phyloP scores from a whole-genome alignment of 1,284 basidiomycete genomes.

The Sphagnurus paluster region DNA sequence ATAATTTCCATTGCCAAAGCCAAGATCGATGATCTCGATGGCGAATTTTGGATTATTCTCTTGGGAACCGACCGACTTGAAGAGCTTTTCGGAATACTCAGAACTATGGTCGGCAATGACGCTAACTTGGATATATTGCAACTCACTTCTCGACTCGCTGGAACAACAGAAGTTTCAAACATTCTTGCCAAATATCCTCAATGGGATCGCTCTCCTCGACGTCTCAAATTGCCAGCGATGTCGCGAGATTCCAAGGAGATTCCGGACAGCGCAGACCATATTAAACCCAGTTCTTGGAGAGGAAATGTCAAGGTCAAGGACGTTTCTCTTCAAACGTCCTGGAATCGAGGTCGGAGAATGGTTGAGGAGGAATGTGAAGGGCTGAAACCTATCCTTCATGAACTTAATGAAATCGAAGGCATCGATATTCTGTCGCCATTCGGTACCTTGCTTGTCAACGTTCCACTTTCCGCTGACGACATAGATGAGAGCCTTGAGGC shows the following conservation, averaged over 20 bases:
- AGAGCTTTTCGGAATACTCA: constrained; percentile 33
- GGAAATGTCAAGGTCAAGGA: constrained; percentile 25
- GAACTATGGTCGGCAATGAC: constrained; percentile 35
- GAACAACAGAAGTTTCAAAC: constrained; percentile 29
- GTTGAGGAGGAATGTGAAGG: constrained; percentile 18
- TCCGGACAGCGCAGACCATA: constrained; percentile 26
- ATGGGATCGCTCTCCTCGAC: constrained; percentile 33
- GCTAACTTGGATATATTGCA: constrained; percentile 33
- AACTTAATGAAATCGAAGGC: constrained; percentile 8
- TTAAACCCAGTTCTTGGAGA: constrained; percentile 29
- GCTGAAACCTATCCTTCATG: constrained; percentile 9
- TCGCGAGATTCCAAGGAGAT: constrained; percentile 17
- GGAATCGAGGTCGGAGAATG: constrained; percentile 24
- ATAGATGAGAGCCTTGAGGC: constrained; percentile 18
- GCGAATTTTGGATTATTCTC: constrained; percentile 33
- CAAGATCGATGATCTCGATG: constrained; percentile 31
- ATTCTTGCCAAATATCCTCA: constrained; percentile 36
- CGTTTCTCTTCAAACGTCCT: constrained; percentile 28
- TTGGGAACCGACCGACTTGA: constrained; percentile 38
- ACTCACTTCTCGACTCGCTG: constrained; percentile 25
- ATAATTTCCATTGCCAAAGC: constrained; percentile 38
- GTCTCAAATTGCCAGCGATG: constrained; percentile 25
- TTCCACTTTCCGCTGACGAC: constrained; percentile 20
- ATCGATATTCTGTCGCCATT: constrained; percentile 27
- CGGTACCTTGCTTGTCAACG: constrained; percentile 20